Percentiles rank a stretch among this genome's conserved stretches.
Conservation (phyloP, 2,329 filamentous ascomycete genomes). For the Neoascochyta sp. region DNA sequence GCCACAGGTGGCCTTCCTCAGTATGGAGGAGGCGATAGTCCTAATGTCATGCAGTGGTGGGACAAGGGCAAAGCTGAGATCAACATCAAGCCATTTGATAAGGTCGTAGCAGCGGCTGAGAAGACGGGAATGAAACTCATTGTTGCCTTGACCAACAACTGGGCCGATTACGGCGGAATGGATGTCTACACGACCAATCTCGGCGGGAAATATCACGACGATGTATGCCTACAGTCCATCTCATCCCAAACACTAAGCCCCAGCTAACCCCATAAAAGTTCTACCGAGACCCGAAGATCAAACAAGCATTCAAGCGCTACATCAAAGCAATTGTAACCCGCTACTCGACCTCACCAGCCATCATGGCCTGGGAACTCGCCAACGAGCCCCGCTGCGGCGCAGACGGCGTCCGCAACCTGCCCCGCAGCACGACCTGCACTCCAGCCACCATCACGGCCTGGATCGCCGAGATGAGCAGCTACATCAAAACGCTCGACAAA, state of each 20-base stretch:
- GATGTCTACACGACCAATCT: slow-evolving; percentile 57
- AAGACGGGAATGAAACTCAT: slow-evolving; percentile 53
- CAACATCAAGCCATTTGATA: slow-evolving; percentile 48
- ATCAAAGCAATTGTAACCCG: slow-evolving; percentile 49
- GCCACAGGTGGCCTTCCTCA: slow-evolving; percentile 46
- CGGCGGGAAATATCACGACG: slow-evolving; percentile 51
- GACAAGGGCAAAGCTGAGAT: slow-evolving; percentile 48
- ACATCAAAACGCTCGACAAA: slow-evolving; percentile 52
- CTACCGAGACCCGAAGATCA: slow-evolving; percentile 49
- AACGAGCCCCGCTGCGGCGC: slow-evolving; percentile 44
- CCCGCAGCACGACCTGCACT: slow-evolving; percentile 28
- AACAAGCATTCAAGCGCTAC: slow-evolving; percentile 50
- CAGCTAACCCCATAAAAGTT: too few relatives aligned
- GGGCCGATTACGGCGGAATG: slow-evolving; percentile 60
- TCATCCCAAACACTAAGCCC: too few relatives aligned
- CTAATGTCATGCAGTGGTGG: slow-evolving; percentile 46
- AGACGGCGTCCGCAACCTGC: slow-evolving; percentile 25
- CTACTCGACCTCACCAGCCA: slow-evolving; percentile 47
- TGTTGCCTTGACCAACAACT: slow-evolving; percentile 56
- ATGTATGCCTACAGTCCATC: too few relatives aligned
- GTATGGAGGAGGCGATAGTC: slow-evolving; percentile 49
- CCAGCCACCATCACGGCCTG: slow-evolving; percentile 47
- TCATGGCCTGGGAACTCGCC: slow-evolving; percentile 55
- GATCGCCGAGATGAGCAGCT: slow-evolving; percentile 54
- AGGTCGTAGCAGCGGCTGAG: slow-evolving; percentile 50